Evolutionary conservation across 2,329 filamentous ascomycete species (phyloP).

Genomic region (Didymella glomerata): DNA sequence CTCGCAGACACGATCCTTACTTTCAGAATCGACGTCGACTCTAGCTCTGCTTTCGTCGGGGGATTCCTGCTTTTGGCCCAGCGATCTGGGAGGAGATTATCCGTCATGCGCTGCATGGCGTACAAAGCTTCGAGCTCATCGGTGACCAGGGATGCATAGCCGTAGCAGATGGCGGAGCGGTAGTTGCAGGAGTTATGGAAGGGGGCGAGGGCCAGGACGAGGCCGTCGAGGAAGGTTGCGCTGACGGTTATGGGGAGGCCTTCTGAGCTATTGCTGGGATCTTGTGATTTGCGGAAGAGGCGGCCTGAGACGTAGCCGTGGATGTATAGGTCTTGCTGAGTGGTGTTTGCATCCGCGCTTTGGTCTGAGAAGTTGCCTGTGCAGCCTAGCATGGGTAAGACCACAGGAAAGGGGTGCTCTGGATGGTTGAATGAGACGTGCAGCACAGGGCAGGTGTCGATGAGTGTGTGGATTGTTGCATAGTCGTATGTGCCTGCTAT

Average conservation of each 20-base stretch:
- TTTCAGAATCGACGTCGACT: background rate
- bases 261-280: background rate
- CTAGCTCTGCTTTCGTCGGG: background rate
- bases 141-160: background rate
- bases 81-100: background rate
- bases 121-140: background rate
- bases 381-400: background rate
- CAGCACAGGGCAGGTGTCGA: background rate
- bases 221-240: background rate
- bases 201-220: background rate
- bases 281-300: background rate
- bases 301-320: background rate
- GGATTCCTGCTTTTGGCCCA: background rate
- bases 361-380: background rate
- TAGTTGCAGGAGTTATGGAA: background rate
- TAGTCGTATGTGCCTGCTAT: background rate
- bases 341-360: background rate
- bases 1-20: background rate
- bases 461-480: background rate
- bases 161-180: background rate
- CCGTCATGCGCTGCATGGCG: background rate
- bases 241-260: background rate
- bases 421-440: background rate
- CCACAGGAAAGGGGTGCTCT: background rate
- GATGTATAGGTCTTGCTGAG: background rate